Evolutionary conservation across 208 protist genomes (phyloP).

Genomic region (Endotrypanum monterogeii): DNA sequence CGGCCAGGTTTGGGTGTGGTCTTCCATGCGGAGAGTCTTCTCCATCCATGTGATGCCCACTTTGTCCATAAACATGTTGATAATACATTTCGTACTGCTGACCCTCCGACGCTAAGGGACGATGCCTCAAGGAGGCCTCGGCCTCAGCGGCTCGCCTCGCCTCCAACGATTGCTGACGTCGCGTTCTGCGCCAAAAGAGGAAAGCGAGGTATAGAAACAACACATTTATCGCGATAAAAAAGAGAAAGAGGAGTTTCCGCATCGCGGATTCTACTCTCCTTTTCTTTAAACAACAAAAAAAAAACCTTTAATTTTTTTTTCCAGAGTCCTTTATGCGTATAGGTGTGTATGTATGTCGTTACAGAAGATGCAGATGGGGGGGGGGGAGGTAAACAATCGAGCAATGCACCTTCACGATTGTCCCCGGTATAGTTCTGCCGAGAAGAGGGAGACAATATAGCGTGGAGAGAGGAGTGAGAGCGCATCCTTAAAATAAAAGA

Average conservation of each 20-base stretch:
- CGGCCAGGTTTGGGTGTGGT: neutral
- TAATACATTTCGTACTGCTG: conserved; percentile 11
- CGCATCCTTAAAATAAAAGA: too few species aligned
- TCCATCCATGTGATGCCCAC: neutral
- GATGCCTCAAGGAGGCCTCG: neutral
- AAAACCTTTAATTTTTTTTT: too few species aligned
- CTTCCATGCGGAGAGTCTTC: neutral
- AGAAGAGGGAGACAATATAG: too few species aligned
- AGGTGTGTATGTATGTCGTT: too few species aligned
- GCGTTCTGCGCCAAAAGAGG: neutral
- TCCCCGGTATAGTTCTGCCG: too few species aligned
- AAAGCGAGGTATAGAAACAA: neutral
- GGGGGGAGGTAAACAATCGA: too few species aligned
- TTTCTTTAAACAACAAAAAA: neutral
- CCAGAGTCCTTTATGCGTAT: too few species aligned
- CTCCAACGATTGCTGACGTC: neutral
- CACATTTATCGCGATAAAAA: neutral
- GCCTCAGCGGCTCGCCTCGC: neutral
- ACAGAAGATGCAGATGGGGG: too few species aligned
- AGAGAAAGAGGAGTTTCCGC: too few species aligned
- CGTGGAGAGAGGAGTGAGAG: too few species aligned
- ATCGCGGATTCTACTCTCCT: too few species aligned
- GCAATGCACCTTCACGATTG: too few species aligned
- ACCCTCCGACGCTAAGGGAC: neutral
- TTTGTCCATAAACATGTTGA: conserved; percentile 13